These are phyloP conservation scores for Brettanomyces nanus DNA, from an alignment of 805 yeast species.

Conservation along the genomic window DNA sequence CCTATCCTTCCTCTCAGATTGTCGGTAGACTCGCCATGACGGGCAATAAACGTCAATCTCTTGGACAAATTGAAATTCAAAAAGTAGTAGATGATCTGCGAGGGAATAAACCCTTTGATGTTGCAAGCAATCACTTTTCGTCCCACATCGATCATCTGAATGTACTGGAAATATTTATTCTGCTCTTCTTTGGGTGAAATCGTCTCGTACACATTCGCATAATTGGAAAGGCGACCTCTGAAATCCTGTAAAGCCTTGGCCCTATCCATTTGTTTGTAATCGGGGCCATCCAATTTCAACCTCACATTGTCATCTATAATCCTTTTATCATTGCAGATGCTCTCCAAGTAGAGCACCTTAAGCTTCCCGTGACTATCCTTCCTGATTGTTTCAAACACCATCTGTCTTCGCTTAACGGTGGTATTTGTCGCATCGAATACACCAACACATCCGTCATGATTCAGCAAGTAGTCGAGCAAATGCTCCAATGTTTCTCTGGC, in stretches of 20 bases:
- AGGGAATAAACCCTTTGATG: slow-evolving; percentile 78
- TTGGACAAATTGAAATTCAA: slow-evolving; percentile 82
- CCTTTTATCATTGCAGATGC: slow-evolving; percentile 71
- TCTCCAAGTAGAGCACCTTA: slow-evolving; percentile 78
- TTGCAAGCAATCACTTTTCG: slow-evolving; percentile 88
- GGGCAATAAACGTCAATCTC: slow-evolving; percentile 88
- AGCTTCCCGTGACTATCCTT: slow-evolving; percentile 50
- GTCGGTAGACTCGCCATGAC: slow-evolving; percentile 90
- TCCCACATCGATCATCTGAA: slow-evolving; percentile 95
- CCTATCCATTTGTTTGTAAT: slow-evolving; percentile 80
- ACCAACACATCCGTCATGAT: slow-evolving; percentile 86
- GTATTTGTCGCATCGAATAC: slow-evolving; percentile 83
- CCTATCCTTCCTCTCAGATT: slow-evolving; percentile 84
- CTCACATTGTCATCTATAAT: slow-evolving; percentile 76
- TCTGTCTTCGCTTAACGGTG: slow-evolving; percentile 53
- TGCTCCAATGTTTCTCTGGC: slow-evolving; percentile 90
- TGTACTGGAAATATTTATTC: slow-evolving; percentile 65
- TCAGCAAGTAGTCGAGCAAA: slow-evolving; percentile 68
- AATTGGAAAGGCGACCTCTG: slow-evolving; percentile 69
- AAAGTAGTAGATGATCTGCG: slow-evolving; percentile 86
- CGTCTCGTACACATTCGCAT: slow-evolving; percentile 84
- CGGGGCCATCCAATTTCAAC: slow-evolving; percentile 87
- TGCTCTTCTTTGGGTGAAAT: slow-evolving; percentile 67
- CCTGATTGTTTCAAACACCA: slow-evolving; percentile 49
- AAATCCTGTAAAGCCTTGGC: slow-evolving; percentile 74